Conservation (phyloP, 495 filamentous ascomycete species). For the Pyrenopolyporus hunteri region DNA sequence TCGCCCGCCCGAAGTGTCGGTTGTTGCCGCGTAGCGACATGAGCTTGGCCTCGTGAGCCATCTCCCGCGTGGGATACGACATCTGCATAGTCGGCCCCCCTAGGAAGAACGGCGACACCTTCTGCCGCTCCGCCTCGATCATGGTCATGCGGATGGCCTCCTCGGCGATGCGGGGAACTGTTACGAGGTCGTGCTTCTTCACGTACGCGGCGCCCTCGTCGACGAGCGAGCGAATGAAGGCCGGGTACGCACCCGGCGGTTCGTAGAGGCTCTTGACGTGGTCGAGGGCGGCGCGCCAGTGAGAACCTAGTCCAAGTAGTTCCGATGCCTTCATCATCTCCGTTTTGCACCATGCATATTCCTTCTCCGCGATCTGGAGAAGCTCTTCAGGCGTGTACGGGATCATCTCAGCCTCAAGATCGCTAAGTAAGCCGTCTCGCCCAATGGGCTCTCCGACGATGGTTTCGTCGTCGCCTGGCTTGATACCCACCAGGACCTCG, state of each 20-base stretch:
- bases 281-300: conserved; percentile 58
- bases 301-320: conserved; percentile 35
- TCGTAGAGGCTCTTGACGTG: conserved; percentile 59
- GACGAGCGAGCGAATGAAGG: conserved; percentile 51
- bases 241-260: conserved; percentile 52
- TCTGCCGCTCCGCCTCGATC: conserved; percentile 56
- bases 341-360: conserved; percentile 51
- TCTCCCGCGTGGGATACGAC: conserved; percentile 55
- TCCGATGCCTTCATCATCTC: conserved; percentile 50
- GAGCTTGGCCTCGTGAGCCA: conserved; percentile 56
- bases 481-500: conserved; percentile 50
- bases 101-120: conserved; percentile 60
- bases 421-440: conserved; percentile 47
- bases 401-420: conserved; percentile 53
- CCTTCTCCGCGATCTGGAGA: conserved; percentile 51
- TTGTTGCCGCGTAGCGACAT: conserved; percentile 63
- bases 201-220: conserved; percentile 51
- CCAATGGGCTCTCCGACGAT: conserved; percentile 61
- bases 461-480: conserved; percentile 45
- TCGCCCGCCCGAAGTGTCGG: conserved; percentile 56
- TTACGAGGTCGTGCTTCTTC: conserved; percentile 55
- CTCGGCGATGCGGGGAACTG: conserved; percentile 55
- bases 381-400: conserved; percentile 57
- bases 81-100: conserved; percentile 56
- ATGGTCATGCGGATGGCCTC: conserved; percentile 59